These are phyloP conservation scores for Aspergillus cavernicola DNA, from an alignment of 495 filamentous ascomycete species.

Conservation along the genomic window DNA sequence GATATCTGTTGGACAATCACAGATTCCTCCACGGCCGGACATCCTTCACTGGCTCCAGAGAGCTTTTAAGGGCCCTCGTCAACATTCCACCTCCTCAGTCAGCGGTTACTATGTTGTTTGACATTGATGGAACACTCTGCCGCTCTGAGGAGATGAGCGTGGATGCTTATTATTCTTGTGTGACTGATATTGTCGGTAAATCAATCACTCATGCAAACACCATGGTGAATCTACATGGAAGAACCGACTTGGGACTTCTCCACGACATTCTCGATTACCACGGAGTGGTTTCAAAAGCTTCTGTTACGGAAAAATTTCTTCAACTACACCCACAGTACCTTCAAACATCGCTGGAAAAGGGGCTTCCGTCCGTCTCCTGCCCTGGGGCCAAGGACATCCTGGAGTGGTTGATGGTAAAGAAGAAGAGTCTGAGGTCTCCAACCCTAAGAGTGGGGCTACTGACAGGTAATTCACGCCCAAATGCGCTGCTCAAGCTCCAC, in stretches of 20 bases:
- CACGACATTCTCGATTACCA: constrained; percentile 12
- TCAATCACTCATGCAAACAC: constrained; percentile 14
- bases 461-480: constrained; percentile 14
- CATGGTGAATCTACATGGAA: constrained; percentile 11
- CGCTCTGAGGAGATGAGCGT: constrained; percentile 17
- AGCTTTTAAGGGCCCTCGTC: constrained; percentile 11
- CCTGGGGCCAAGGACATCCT: constrained; percentile 7
- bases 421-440: background rate
- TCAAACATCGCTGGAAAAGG: constrained; percentile 10
- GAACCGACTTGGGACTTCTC: constrained; percentile 12
- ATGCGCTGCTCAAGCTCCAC: constrained; percentile 10
- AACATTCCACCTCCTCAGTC: constrained; percentile 6
- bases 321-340: constrained; percentile 11
- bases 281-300: background rate
- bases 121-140: constrained; percentile 16
- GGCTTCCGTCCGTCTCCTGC: constrained; percentile 1
- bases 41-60: constrained; percentile 8
- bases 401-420: constrained; percentile 7
- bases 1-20: constrained; percentile 14
- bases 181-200: constrained; percentile 12
- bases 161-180: constrained; percentile 14
- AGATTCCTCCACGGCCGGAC: constrained; percentile 12
- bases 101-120: constrained; percentile 9
- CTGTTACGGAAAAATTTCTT: constrained; percentile 4
- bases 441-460: constrained; percentile 10